Conservation (phyloP, 192 early-diverging fungal species). For the Linnemannia hyalina region DNA sequence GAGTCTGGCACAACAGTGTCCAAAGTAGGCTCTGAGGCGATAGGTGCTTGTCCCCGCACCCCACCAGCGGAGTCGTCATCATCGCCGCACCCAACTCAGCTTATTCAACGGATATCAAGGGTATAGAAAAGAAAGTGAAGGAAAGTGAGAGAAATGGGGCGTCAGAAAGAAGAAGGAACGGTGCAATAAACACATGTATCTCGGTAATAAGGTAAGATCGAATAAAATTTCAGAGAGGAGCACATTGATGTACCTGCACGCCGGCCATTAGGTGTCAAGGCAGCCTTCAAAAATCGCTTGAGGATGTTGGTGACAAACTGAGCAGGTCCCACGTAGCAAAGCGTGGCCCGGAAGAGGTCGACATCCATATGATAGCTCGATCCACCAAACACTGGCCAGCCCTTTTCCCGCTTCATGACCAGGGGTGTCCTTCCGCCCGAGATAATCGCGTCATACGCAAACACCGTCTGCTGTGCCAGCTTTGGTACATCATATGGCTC, state of each 20-base stretch:
- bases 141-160: not conserved
- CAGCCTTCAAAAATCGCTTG: conserved; percentile 37
- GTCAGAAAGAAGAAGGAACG: not conserved
- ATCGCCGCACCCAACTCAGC: conserved; percentile 50
- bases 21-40: conserved; percentile 44
- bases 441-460: conserved; percentile 30
- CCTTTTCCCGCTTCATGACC: conserved; percentile 31
- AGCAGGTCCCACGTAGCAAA: conserved; percentile 32
- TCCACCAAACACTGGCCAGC: conserved; percentile 38
- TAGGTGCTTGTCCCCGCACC: conserved; percentile 29
- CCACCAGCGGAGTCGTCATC: conserved; percentile 41
- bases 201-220: not conserved
- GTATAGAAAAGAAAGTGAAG: not conserved
- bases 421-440: conserved; percentile 40
- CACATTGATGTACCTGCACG: conserved; percentile 36
- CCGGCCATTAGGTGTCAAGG: conserved; percentile 24
- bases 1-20: conserved; percentile 36
- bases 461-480: conserved; percentile 30
- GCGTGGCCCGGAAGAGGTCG: conserved; percentile 35
- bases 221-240: not conserved
- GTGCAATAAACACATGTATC: not conserved
- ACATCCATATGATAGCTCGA: conserved; percentile 45
- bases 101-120: not conserved
- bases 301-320: conserved; percentile 44
- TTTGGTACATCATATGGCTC: conserved; percentile 44